A percentile compares a stretch with the other conserved stretches of the same genome.
Evolutionary conservation across 805 yeast genomes (phyloP).

Genomic region (Pichia heedii): DNA sequence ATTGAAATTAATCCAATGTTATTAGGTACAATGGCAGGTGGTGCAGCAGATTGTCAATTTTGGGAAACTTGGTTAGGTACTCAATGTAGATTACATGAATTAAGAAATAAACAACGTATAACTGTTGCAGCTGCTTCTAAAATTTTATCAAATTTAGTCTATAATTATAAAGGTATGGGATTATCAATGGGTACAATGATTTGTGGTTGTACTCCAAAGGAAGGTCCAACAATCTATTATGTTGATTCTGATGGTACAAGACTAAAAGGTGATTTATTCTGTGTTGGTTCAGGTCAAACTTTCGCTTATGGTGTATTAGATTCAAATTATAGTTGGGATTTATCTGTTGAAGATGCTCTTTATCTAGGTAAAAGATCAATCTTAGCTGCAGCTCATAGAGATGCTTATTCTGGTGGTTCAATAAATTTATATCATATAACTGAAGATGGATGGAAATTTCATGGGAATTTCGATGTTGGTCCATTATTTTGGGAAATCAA

Average conservation of each 20-base stretch:
- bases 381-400: constrained; percentile 97
- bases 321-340: constrained; percentile 85
- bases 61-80: constrained; percentile 99
- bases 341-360: constrained; percentile 86
- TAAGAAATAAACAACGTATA: constrained; percentile 89
- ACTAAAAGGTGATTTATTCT: constrained; percentile 86
- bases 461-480: constrained; percentile 92
- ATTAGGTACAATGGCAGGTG: constrained; percentile 98
- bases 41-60: constrained; percentile 98
- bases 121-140: constrained; percentile 96
- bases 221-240: constrained; percentile 91
- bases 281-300: constrained; percentile 99
- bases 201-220: constrained; percentile 92
- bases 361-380: constrained; percentile 92
- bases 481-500: constrained; percentile 86
- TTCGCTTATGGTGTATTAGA: constrained; percentile 98
- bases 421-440: constrained; percentile 88
- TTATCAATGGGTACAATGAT: constrained; percentile 98
- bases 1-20: constrained; percentile 92
- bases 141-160: constrained; percentile 82
- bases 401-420: constrained; percentile 96
- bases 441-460: constrained; percentile 90
- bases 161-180: constrained; percentile 96
- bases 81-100: constrained; percentile 90
- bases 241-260: constrained; percentile 98